Percentiles rank a stretch among this genome's conserved stretches.
Conservation (phyloP, 495 filamentous ascomycete species). For the Penicillium samsonianum region DNA sequence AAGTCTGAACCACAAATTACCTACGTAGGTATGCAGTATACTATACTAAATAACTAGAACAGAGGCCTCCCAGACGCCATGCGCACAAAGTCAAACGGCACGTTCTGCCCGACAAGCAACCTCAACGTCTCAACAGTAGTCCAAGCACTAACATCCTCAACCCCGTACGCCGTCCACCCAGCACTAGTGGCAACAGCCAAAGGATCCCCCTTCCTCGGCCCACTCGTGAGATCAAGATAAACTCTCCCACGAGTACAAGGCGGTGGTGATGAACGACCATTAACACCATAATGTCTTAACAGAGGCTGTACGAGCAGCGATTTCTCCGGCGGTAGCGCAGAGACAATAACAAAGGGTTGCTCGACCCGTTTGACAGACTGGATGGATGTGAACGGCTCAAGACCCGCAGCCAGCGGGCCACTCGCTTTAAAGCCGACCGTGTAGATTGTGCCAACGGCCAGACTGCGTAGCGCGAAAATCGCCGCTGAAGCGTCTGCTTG, state of each 20-base stretch:
- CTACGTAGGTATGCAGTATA: conserved; percentile 1
- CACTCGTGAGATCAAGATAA: conserved; percentile 76
- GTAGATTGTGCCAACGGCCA: conserved; percentile 77
- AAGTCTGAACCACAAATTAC: neutral
- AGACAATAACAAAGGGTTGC: conserved; percentile 78
- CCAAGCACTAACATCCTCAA: conserved; percentile 76
- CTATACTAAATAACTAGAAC: conserved; percentile 47
- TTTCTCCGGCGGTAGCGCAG: conserved; percentile 74
- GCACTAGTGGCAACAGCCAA: conserved; percentile 64
- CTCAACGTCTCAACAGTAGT: conserved; percentile 79
- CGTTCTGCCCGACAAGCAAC: conserved; percentile 78
- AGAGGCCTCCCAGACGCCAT: conserved; percentile 71
- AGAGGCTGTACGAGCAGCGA: conserved; percentile 77
- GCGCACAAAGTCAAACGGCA: conserved; percentile 82
- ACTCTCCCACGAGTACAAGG: conserved; percentile 65
- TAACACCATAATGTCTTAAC: conserved; percentile 60
- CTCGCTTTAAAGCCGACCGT: conserved; percentile 79
- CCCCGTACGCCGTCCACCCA: conserved; percentile 78
- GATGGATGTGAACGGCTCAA: conserved; percentile 78
- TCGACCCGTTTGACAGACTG: conserved; percentile 74
- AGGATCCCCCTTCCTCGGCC: conserved; percentile 67
- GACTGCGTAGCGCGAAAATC: conserved; percentile 72
- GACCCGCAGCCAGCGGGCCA: conserved; percentile 59
- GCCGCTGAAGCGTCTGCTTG: conserved; percentile 71
- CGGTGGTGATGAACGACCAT: conserved; percentile 46